phyloP scores from a whole-genome alignment of 176 grass and related monocot genomes.

The Alopecurus myosuroides region DNA sequence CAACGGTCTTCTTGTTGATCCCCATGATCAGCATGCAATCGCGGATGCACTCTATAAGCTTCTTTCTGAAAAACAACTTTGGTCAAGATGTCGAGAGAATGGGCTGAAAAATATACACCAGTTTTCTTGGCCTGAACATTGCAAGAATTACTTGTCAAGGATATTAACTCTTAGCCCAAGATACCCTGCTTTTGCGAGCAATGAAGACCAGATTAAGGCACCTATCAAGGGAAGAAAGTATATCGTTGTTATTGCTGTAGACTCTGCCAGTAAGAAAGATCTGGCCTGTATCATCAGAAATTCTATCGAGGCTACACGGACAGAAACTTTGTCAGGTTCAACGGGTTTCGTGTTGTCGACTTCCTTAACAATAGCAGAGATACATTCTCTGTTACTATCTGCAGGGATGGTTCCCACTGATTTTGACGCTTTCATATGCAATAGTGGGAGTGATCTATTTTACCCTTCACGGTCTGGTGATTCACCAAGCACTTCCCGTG shows the following conservation, averaged over 20 bases:
- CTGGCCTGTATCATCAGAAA: constrained; percentile 45
- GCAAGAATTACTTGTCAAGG: constrained; percentile 71
- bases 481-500: constrained; percentile 44
- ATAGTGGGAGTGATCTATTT: constrained; percentile 95
- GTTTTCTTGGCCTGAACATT: constrained; percentile 83
- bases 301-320: constrained; percentile 39
- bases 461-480: constrained; percentile 60
- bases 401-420: constrained; percentile 68
- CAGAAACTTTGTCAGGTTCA: constrained; percentile 29
- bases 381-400: constrained; percentile 48
- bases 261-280: constrained; percentile 50
- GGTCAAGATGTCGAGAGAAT: constrained; percentile 63
- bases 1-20: constrained; percentile 73
- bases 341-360: constrained; percentile 58
- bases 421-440: constrained; percentile 96
- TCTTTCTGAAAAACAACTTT: constrained; percentile 68
- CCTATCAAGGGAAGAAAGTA: constrained; percentile 34
- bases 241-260: constrained; percentile 56
- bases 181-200: constrained; percentile 24
- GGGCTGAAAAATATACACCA: constrained; percentile 69
- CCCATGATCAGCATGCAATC: constrained; percentile 64
- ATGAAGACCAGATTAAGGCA: constrained; percentile 22
- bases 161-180: constrained; percentile 49
- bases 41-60: constrained; percentile 74
- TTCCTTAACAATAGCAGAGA: constrained; percentile 52